These are phyloP conservation scores for Simmondsia chinensis DNA, from an alignment of 148 eudicot genomes.

Conservation along the genomic window DNA sequence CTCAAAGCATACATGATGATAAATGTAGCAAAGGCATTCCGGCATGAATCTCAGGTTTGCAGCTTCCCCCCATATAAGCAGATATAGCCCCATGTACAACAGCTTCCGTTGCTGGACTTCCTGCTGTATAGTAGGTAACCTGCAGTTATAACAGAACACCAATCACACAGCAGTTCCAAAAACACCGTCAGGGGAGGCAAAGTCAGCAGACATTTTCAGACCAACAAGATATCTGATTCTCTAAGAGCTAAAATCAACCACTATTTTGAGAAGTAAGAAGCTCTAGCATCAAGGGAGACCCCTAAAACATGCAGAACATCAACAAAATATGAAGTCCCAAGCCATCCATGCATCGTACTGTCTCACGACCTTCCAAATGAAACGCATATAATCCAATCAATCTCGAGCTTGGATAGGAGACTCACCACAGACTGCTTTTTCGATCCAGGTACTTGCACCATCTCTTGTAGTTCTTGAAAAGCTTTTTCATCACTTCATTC, in stretches of 20 bases:
- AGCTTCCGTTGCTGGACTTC: slow-evolving; percentile 96
- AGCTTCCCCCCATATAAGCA: slow-evolving; percentile 99
- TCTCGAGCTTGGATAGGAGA: slow-evolving; percentile 9
- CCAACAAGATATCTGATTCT: no score
- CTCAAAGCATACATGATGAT: slow-evolving; percentile 71
- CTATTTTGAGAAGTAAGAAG: no score
- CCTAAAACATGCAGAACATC: no score
- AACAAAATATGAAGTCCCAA: no score
- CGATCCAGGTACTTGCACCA: slow-evolving; percentile 99
- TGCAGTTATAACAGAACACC: slow-evolving; percentile 15
- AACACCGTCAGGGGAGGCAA: not conserved
- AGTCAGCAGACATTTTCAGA: not conserved
- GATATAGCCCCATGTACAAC: slow-evolving; percentile 92
- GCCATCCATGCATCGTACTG: no score
- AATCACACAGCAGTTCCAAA: not conserved
- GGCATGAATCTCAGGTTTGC: slow-evolving; percentile 99
- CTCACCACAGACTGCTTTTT: slow-evolving; percentile 97
- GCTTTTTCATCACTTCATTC: slow-evolving; percentile 94
- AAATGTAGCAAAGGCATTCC: slow-evolving; percentile 95
- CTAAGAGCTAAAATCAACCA: no score
- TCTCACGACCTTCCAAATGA: no score
- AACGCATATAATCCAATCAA: no score
- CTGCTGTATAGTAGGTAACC: slow-evolving; percentile 97
- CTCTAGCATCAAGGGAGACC: no score
- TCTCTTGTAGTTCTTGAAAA: slow-evolving; percentile 93